phyloP scores from a whole-genome alignment of 1,284 basidiomycete species.

The Trichosporon faecale region DNA sequence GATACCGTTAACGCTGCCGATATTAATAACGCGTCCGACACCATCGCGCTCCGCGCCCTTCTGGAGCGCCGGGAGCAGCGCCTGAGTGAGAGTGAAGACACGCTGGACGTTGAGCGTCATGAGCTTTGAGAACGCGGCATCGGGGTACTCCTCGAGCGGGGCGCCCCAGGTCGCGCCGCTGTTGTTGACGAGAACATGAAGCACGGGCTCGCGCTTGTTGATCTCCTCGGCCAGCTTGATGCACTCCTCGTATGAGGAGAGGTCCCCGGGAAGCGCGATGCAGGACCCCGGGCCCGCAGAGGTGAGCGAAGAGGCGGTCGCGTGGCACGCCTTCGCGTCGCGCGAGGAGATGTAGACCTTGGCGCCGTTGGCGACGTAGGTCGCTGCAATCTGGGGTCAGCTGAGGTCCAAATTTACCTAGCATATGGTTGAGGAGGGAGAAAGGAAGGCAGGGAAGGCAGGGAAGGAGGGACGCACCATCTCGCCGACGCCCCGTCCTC shows the following conservation, averaged over 20 bases:
- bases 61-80: constrained; percentile 62
- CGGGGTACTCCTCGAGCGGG: constrained; percentile 60
- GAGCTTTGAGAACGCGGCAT: constrained; percentile 51
- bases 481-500: constrained; percentile 67
- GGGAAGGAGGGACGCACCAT: constrained; percentile 58
- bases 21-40: constrained; percentile 61
- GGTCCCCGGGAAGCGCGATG: constrained; percentile 61
- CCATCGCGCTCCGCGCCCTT: constrained; percentile 57
- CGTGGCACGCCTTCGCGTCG: constrained; percentile 59
- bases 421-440: too few relatives aligned
- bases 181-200: constrained; percentile 55
- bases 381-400: constrained; percentile 60
- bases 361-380: constrained; percentile 64
- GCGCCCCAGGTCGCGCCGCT: constrained; percentile 66
- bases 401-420: background rate
- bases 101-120: constrained; percentile 66
- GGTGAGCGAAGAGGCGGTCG: constrained; percentile 60
- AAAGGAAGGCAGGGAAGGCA: too few relatives aligned
- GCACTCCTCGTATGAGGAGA: constrained; percentile 62
- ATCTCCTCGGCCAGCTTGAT: constrained; percentile 59
- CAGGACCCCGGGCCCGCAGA: constrained; percentile 60
- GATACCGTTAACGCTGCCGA: constrained; percentile 64
- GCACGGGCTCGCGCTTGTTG: constrained; percentile 54
- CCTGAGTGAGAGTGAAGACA: constrained; percentile 68
- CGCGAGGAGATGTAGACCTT: constrained; percentile 68